Percentiles rank a stretch among this genome's conserved stretches.
Conservation (phyloP, 164 flowering plant species). For the Umbilicus rupestris region DNA sequence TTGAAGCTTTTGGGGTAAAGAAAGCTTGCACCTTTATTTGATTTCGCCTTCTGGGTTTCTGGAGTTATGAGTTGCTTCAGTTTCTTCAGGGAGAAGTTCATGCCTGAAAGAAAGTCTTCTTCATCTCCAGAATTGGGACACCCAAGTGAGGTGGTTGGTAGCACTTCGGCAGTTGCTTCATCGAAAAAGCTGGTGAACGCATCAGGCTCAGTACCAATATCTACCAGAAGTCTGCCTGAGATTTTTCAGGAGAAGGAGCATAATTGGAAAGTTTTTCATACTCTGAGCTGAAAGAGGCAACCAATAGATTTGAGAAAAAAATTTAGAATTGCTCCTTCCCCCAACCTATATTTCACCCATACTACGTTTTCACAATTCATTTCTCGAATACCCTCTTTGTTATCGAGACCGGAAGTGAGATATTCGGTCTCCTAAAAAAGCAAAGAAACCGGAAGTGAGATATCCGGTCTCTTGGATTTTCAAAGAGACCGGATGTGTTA, state of each 20-base stretch:
- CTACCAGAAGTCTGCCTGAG: slow-evolving; percentile 34
- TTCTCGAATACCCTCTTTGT: too few species aligned
- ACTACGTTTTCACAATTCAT: too few species aligned
- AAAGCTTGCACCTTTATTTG: neutral
- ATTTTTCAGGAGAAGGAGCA: slow-evolving; percentile 51
- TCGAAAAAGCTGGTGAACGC: slow-evolving; percentile 17
- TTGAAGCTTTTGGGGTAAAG: neutral
- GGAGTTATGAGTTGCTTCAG: slow-evolving; percentile 6
- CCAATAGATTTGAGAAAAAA: too few species aligned
- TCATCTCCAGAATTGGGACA: slow-evolving; percentile 5
- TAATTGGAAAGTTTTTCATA: slow-evolving; percentile 36
- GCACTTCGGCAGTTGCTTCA: neutral
- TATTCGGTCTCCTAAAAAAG: too few species aligned
- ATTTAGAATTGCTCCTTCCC: too few species aligned
- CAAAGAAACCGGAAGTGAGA: too few species aligned
- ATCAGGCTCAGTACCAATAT: slow-evolving; percentile 29
- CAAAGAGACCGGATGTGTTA: too few species aligned
- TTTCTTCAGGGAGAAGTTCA: neutral
- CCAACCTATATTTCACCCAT: too few species aligned
- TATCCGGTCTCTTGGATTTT: too few species aligned
- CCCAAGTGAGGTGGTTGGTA: neutral
- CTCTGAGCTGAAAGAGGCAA: slow-evolving; percentile 45
- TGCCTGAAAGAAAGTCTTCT: neutral
- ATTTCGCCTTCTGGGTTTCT: neutral
- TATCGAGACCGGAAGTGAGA: too few species aligned